Base-by-base conservation (phyloP, 352 stramenopile genomes). In the Pythium rishiriense region DNA sequence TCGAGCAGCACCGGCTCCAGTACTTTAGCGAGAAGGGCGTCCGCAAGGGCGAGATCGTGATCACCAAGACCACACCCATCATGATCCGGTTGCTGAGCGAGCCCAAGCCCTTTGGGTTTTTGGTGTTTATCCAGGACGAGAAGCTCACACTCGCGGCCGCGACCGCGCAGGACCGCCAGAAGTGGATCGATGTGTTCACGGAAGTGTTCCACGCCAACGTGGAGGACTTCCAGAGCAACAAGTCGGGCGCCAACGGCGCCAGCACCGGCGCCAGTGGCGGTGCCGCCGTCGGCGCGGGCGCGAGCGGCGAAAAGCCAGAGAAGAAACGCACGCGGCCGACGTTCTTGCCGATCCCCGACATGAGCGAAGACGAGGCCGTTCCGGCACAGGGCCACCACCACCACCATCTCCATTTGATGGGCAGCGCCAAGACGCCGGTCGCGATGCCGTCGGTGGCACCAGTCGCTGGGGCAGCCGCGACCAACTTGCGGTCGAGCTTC, bases 141-240 rank as follows among this genome's bases (percentile, higher is more conserved):
- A 94, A 94, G 72, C 75, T 91, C 57, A 89, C 81, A 51, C 69
- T 94, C 37, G 83, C 83, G 0, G 85, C 85, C 6, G 73, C 77
- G n/a, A 90, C 75, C n/a, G 83, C 90, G 49, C 65, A 74, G 19
- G 83, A 92, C 59, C 66, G 81, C 19, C 79, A 83, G 43, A 81
- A 85, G 64, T 94, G 85, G 85, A 86, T 94, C 50, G 83, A 94
- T 59, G 77, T 87, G 31, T 90, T 92, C 49, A 86, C 74, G 33
- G 81, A 90, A 51, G 73, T 88, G 4, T 92, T 90, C 67, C 81
- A 90, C 58, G 83, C 81, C 22, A 92, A 78, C 47, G 76, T 92
- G 33, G 83, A 92, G 56, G 79, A 90, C 48, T 66, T 57, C 39
- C 64, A 71, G 64, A 57, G 33, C 39, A 58, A 26, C 46, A 69